Base-by-base conservation (phyloP, 208 protist genomes). In the Endotrypanum monterogeii region DNA sequence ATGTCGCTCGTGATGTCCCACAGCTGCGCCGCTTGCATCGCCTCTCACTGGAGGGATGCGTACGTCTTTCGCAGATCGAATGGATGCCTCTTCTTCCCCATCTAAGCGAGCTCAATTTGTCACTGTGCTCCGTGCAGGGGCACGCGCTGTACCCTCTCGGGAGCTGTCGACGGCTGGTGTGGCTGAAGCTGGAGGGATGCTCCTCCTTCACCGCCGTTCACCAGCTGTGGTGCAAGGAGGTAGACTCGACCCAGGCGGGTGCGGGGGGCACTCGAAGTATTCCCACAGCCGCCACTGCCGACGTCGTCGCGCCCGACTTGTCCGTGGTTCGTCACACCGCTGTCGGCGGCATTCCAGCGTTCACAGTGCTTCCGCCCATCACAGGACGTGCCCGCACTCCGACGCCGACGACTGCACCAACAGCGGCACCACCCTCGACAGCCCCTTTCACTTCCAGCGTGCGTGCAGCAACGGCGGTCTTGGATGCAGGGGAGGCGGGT, bases 1-100 rank as follows among this genome's bases (percentile, higher is more conserved):
- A 82, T 39, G 76, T 76, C 28, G 76, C 76, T 25, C 71, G 67
- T 54, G 84, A 89, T 75, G 16, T 91, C 30, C 83, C 87, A 8
- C 77, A 58, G 44, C 77, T 91, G 71, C 69, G 66, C 6, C 35
- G 67, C 32, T 60, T 91, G 39, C 71, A 48, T 20, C 74, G 71
- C 41, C 82, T 91, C 12, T 91, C 83, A 25, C 74, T 91, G 9
- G 84, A 91, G 37, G 87, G 87, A 32, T 91, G 87, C 61, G 66
- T 71, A n/a, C 76, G 66, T 14, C 74, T 91, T 32, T 63, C 75
- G 2, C 56, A 78, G 37, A 62, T 89, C 20, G 51, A 60, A 14
- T 91, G 83, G 83, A 35, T 82, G 35, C 81, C 80, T 51, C 55
- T 14, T 20, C 71, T 91, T 63, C 39, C 3, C 2, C 25, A 52